Percentiles rank a stretch among this genome's conserved stretches.
Evolutionary conservation across 176 grass and related monocot genomes (phyloP).

Genomic region (Pharus latifolius): DNA sequence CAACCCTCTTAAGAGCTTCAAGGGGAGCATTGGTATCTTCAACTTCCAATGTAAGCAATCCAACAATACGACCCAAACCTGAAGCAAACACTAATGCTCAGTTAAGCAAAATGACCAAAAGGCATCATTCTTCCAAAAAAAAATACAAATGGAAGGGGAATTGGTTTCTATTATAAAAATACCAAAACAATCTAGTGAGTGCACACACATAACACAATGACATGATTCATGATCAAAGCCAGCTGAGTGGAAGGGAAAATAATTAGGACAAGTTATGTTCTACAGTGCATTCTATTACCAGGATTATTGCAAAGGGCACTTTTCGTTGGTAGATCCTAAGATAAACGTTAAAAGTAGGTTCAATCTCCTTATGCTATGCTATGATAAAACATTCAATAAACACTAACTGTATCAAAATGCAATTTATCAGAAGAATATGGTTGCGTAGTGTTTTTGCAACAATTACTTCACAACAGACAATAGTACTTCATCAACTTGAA

Average conservation of each 20-base stretch:
- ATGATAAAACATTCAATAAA: slow-evolving; percentile 6
- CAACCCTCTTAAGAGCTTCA: slow-evolving; percentile 57
- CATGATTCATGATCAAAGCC: too few species aligned
- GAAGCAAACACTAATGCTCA: neutral
- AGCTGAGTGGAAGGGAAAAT: neutral
- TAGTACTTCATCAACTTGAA: neutral
- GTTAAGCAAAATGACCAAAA: neutral
- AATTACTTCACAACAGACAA: slow-evolving; percentile 4
- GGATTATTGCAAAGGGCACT: neutral
- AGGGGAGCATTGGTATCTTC: slow-evolving; percentile 60
- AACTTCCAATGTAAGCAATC: slow-evolving; percentile 72
- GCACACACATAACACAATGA: neutral
- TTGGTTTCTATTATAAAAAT: neutral
- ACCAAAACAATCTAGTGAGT: neutral
- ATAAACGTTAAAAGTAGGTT: neutral
- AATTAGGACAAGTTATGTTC: neutral
- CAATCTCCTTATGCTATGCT: too few species aligned
- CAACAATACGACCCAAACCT: slow-evolving; percentile 86
- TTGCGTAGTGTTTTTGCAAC: neutral
- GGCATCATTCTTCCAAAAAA: neutral
- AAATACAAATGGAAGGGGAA: too few species aligned
- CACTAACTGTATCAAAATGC: neutral
- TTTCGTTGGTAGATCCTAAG: neutral
- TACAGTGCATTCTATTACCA: neutral
- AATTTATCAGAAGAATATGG: neutral